Conservation (phyloP, 768 basidiomycete species). For the Podaxis sp. region DNA sequence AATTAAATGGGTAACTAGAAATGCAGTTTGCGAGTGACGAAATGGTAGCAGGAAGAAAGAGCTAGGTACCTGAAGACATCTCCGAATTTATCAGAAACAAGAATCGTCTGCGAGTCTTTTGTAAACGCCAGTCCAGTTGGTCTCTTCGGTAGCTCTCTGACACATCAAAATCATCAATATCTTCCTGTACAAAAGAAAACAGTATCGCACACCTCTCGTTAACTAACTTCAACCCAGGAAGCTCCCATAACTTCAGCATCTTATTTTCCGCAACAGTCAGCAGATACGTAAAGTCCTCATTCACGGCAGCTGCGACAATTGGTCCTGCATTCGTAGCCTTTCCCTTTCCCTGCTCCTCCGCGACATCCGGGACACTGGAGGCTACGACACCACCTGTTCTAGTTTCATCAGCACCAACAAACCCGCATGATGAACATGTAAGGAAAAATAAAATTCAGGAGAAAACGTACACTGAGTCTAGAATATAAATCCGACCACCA, state of each 20-base stretch:
- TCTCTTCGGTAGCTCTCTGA: constrained; percentile 80
- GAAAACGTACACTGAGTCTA: constrained; percentile 47
- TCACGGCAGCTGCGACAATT: constrained; percentile 55
- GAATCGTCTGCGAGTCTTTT: constrained; percentile 53
- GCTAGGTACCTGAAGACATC: constrained; percentile 77
- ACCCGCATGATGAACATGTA: too few species aligned
- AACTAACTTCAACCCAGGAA: constrained; percentile 49
- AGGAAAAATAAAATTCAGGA: neutral
- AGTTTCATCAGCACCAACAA: constrained; percentile 6
- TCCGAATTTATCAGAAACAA: constrained; percentile 93
- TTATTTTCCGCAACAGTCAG: constrained; percentile 80
- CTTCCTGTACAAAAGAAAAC: neutral
- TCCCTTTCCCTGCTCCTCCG: constrained; percentile 28
- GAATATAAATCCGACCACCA: constrained; percentile 60
- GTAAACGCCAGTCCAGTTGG: constrained; percentile 70
- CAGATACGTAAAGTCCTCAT: constrained; percentile 39
- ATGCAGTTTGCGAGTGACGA: neutral
- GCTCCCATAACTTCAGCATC: constrained; percentile 66
- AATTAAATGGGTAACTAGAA: constrained; percentile 58
- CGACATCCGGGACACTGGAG: constrained; percentile 36
- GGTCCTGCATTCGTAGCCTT: constrained; percentile 35
- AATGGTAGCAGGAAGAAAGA: neutral
- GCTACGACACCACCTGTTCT: constrained; percentile 51
- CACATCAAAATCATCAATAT: neutral
- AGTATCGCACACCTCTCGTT: constrained; percentile 52